Evolutionary conservation across 116 monocot species (phyloP).

Genomic region (Trichopus zeylanicus): DNA sequence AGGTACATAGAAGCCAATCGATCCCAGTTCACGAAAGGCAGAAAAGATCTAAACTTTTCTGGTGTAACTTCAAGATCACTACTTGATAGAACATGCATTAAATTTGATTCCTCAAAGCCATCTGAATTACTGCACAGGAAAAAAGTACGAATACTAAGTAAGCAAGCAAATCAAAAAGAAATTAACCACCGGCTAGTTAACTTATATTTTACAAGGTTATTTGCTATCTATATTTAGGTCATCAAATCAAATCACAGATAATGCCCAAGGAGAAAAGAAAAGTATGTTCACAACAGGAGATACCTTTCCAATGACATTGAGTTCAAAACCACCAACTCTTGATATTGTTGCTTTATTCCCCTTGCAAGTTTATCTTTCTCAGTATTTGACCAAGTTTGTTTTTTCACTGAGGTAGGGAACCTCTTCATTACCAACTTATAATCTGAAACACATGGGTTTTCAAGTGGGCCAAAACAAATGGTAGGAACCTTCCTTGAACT

Average conservation of each 20-base stretch:
- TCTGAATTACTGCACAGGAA: constrained; percentile 36
- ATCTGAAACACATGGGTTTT: constrained; percentile 56
- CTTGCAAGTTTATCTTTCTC: constrained; percentile 70
- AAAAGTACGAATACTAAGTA: not conserved
- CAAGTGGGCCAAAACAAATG: constrained; percentile 55
- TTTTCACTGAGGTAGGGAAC: constrained; percentile 40
- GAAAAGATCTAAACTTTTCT: constrained; percentile 61
- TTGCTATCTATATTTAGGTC: not conserved
- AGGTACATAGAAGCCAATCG: constrained; percentile 83
- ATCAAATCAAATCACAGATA: not conserved
- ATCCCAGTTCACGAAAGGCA: constrained; percentile 79
- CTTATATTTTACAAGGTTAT: not conserved
- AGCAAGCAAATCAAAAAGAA: not conserved
- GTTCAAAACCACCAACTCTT: constrained; percentile 57
- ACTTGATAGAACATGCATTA: constrained; percentile 19
- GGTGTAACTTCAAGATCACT: constrained; percentile 54
- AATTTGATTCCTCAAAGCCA: constrained; percentile 26
- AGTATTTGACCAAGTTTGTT: constrained; percentile 43
- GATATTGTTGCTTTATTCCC: constrained; percentile 91
- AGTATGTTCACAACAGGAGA: not conserved
- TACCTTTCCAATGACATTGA: constrained; percentile 62
- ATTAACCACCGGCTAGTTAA: not conserved
- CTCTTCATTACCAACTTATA: constrained; percentile 49
- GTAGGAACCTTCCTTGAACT: constrained; percentile 26
- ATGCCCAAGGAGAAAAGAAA: not conserved